These are phyloP conservation scores for Colletotrichum melonis DNA, from an alignment of 2,329 filamentous ascomycete genomes.

Conservation along the genomic window DNA sequence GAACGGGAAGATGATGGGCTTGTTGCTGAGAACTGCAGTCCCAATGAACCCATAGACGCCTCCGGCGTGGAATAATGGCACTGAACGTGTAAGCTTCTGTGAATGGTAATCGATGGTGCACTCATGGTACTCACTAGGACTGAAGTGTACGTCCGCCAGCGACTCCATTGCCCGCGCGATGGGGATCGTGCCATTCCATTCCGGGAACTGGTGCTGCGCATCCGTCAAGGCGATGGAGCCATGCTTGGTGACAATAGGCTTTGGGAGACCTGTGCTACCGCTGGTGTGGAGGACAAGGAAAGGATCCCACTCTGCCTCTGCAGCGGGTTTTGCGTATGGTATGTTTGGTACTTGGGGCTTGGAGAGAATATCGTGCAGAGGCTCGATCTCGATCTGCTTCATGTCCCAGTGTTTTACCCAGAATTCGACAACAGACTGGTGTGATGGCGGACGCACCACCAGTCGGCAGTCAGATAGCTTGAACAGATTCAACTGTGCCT, in stretches of 20 bases:
- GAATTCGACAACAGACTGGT: slow-evolving; percentile 45
- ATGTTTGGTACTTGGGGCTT: slow-evolving; percentile 45
- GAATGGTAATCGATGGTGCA: too few species aligned
- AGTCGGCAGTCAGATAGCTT: slow-evolving; percentile 54
- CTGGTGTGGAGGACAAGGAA: slow-evolving; percentile 56
- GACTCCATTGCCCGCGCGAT: slow-evolving; percentile 46
- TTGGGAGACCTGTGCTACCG: slow-evolving; percentile 58
- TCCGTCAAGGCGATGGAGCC: slow-evolving; percentile 52
- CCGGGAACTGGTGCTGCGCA: slow-evolving; percentile 1
- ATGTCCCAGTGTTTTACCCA: slow-evolving; percentile 53
- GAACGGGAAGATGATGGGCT: slow-evolving; percentile 42
- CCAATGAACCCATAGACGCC: slow-evolving; percentile 43
- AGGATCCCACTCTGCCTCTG: slow-evolving; percentile 55
- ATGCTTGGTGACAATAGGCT: slow-evolving; percentile 53
- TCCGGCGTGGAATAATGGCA: slow-evolving; percentile 54
- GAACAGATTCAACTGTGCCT: slow-evolving; percentile 58
- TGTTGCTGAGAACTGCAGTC: slow-evolving; percentile 43
- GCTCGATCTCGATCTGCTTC: slow-evolving; percentile 47
- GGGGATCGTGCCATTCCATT: slow-evolving; percentile 34
- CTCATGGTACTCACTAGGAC: slow-evolving; percentile 12
- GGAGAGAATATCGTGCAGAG: slow-evolving; percentile 48
- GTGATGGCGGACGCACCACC: slow-evolving; percentile 47
- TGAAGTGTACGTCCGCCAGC: slow-evolving; percentile 31
- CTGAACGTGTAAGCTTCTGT: slow-evolving; percentile 13
- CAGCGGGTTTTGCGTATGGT: slow-evolving; percentile 53